These are phyloP conservation scores for Heimioporus sp. DNA, from an alignment of 768 basidiomycete genomes.

Conservation along the genomic window DNA sequence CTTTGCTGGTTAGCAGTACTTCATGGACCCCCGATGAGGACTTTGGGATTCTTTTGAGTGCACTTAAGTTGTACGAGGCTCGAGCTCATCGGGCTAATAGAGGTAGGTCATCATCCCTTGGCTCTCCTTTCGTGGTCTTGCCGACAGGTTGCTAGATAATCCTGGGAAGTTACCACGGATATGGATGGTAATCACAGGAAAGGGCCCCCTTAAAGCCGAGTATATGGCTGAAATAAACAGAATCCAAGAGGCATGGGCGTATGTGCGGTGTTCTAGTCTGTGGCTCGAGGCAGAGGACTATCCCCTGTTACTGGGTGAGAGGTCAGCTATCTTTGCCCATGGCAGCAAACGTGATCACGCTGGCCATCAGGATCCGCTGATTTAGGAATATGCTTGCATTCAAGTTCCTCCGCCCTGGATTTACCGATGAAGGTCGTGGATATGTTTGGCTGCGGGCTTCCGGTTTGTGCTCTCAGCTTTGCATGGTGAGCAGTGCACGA, in stretches of 20 bases:
- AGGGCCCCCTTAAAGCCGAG: constrained; percentile 69
- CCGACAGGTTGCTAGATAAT: constrained; percentile 7
- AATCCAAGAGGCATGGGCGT: constrained; percentile 65
- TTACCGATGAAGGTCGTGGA: constrained; percentile 99
- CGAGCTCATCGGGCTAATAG: constrained; percentile 41
- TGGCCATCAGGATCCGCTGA: constrained; percentile 74
- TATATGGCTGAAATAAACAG: constrained; percentile 72
- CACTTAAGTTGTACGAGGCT: constrained; percentile 67
- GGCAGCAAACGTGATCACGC: background rate
- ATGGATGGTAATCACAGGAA: constrained; percentile 86
- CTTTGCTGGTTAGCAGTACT: constrained; percentile 86
- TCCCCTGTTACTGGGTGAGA: constrained; percentile 75
- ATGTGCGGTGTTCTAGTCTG: constrained; percentile 74
- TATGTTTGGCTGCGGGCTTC: constrained; percentile 97
- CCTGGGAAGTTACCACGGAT: constrained; percentile 60
- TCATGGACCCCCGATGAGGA: constrained; percentile 99
- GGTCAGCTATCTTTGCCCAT: background rate
- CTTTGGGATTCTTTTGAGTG: constrained; percentile 78
- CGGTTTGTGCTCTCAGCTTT: constrained; percentile 89
- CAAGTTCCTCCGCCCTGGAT: constrained; percentile 86
- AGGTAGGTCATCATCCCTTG: constrained; percentile 2
- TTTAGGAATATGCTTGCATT: constrained; percentile 87
- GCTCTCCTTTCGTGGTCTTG: background rate
- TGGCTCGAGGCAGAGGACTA: constrained; percentile 94
- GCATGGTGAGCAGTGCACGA: constrained; percentile 56